Evolutionary conservation across 805 yeast species (phyloP), one percentile per base, ranked within the genome.

Genomic region (Candida peoriensis): DNA sequence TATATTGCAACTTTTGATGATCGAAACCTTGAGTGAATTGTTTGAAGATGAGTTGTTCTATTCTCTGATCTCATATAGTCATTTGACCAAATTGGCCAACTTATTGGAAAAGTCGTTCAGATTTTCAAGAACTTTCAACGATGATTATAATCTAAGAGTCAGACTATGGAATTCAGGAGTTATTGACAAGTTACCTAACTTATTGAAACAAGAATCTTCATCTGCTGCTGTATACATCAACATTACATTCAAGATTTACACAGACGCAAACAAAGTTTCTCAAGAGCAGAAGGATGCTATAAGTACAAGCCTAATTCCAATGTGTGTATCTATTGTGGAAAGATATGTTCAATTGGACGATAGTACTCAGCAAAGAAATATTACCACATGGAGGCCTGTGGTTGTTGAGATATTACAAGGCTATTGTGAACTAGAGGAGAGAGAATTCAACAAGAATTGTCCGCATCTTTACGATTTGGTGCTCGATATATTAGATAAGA

Each of bases 91-190:
- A 33, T 54, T 93, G 23, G 73, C 88, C 2, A 60, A 66, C 3
- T 59, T 84, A 27, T 62, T 93, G 43, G 72, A 76, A 40, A 63
- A 65, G 33, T 82, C 95, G 34, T 89, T 85, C 63, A 69, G 71
- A 44, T 93, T 94, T 62, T 85, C 97, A 3, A 76, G 83, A 48
- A 76, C 72, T 38, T 93, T 93, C 67, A 93, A 93, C 58, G 88
- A 81, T 38, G 89, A 93, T 58, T 81, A 83, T 57, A 88, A 87
- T 35, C 66, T 93, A 48, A 69, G 99, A 44, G 81, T 85, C n/a
- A 68, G 93, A 48, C 65, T 93, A 27, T 89, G 94, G 80, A 84
- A 87, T 51, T 85, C 93, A 4, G 96, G 96, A 2, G 80, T 88
- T 26, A 90, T 89, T 61, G 95, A 87, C 51, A 81, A 89, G 53